Percentiles rank a stretch among this genome's conserved stretches.
Conservation (phyloP, 495 filamentous ascomycete genomes). For the Neurospora sp. region DNA sequence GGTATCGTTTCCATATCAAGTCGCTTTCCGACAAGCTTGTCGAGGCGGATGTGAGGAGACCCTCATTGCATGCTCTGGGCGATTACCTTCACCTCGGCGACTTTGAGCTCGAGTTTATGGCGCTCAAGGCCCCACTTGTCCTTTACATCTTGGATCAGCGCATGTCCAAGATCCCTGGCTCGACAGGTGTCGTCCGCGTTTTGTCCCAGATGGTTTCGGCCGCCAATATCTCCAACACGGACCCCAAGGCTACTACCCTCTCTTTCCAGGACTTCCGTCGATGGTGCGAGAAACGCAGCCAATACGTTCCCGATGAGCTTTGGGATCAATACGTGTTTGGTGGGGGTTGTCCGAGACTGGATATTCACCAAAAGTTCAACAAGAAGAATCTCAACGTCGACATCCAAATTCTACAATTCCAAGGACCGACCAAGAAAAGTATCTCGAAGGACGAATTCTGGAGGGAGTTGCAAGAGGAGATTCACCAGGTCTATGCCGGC, state of each 20-base stretch:
- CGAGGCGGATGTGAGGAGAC: constrained; percentile 69
- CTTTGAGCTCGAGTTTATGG: constrained; percentile 78
- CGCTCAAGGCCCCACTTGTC: constrained; percentile 82
- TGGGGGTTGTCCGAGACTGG: constrained; percentile 78
- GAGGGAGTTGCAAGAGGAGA: constrained; percentile 71
- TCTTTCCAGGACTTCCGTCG: constrained; percentile 65
- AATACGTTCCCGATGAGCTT: constrained; percentile 73
- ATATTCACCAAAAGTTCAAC: constrained; percentile 82
- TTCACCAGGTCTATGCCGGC: constrained; percentile 57
- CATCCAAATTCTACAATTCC: constrained; percentile 78
- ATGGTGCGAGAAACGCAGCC: constrained; percentile 76
- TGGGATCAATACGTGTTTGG: constrained; percentile 89
- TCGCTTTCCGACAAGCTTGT: constrained; percentile 69
- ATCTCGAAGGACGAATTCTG: constrained; percentile 60
- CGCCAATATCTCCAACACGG: constrained; percentile 63
- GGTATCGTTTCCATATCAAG: constrained; percentile 87
- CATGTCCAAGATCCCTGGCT: constrained; percentile 75
- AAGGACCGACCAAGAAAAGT: constrained; percentile 36
- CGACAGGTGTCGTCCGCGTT: constrained; percentile 72
- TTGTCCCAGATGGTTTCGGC: constrained; percentile 71
- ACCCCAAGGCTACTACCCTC: constrained; percentile 60
- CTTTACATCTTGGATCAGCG: constrained; percentile 89
- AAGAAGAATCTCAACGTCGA: constrained; percentile 96
- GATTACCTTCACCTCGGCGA: constrained; percentile 67
- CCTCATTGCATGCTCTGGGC: constrained; percentile 73